Percentiles rank a stretch among this genome's conserved stretches.
phyloP scores from a whole-genome alignment of 2,329 filamentous ascomycete genomes.

The Aureobasidium sp. region DNA sequence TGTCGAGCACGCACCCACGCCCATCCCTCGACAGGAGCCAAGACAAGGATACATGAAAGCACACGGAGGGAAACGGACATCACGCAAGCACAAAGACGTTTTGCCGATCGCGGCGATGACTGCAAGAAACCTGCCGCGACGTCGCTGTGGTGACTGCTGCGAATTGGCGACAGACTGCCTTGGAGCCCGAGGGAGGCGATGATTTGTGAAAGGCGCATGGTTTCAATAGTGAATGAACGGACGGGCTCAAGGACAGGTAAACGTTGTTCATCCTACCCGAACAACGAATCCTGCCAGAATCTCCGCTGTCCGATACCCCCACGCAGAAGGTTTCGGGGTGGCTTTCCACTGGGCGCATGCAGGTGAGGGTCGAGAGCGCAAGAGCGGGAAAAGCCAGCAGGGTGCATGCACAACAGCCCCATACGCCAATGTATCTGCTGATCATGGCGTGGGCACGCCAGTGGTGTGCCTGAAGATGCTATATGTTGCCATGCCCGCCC shows the following conservation, averaged over 20 bases:
- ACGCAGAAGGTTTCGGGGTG: constrained; percentile 13
- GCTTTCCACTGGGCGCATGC: constrained; percentile 10
- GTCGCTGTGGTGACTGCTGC: background rate
- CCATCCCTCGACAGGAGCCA: background rate
- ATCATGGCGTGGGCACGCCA: constrained; percentile 13
- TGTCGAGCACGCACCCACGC: constrained; percentile 7
- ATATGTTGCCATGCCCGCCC: constrained; percentile 14
- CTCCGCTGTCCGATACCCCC: constrained; percentile 11
- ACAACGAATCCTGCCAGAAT: background rate
- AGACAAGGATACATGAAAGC: constrained; percentile 12
- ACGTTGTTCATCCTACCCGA: constrained; percentile 14
- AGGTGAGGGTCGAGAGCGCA: constrained; percentile 14
- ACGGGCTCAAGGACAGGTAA: background rate
- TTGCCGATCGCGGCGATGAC: constrained; percentile 4
- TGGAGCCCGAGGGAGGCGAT: background rate
- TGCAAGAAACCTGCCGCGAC: background rate
- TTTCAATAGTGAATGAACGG: constrained; percentile 4
- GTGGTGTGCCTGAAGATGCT: constrained; percentile 13
- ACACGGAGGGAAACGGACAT: constrained; percentile 9
- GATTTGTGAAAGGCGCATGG: background rate
- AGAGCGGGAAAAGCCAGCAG: constrained; percentile 12
- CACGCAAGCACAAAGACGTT: constrained; percentile 15
- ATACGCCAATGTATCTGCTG: constrained; percentile 15
- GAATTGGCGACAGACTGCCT: background rate
- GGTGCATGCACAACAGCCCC: constrained; percentile 15